Conservation (phyloP, 2,329 filamentous ascomycete species). For the Lasiodiplodia gonubiensis region DNA sequence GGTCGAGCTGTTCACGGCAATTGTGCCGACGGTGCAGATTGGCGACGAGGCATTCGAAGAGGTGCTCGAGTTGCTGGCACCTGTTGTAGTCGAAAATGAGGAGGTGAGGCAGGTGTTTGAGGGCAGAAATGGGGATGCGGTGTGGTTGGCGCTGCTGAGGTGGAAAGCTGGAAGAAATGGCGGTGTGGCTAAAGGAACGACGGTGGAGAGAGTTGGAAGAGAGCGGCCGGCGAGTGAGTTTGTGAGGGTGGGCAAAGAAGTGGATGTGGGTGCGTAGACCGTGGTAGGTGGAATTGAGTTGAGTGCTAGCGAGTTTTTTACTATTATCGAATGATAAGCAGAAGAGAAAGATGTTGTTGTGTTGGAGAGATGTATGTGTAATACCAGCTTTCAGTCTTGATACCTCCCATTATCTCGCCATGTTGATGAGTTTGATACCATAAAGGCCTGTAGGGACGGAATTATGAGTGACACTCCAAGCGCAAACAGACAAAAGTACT, state of each 20-base stretch:
- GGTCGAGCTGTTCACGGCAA: constrained; percentile 62
- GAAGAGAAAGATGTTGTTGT: neutral
- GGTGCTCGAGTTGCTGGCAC: constrained; percentile 65
- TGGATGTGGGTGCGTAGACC: neutral
- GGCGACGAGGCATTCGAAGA: constrained; percentile 72
- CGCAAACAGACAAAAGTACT: neutral
- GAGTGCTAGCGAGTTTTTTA: no score
- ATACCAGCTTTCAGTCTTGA: neutral
- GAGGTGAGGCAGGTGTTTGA: constrained; percentile 66
- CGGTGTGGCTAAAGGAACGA: neutral
- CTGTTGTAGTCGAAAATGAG: constrained; percentile 42
- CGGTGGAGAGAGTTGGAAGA: neutral
- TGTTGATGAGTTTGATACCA: neutral
- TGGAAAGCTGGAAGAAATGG: neutral
- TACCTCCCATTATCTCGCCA: neutral
- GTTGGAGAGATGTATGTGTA: neutral
- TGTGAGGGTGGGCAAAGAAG: neutral
- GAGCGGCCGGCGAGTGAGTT: neutral
- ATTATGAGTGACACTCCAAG: neutral
- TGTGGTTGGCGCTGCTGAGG: constrained; percentile 64
- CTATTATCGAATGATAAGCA: neutral
- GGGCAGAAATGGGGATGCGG: constrained; percentile 71
- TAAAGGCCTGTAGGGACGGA: neutral
- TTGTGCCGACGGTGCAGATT: constrained; percentile 69
- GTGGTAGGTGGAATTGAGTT: neutral